Evolutionary conservation across 805 yeast genomes (phyloP), one percentile per base, ranked within the genome.

Genomic region (Hanseniaspora taiwanica): DNA sequence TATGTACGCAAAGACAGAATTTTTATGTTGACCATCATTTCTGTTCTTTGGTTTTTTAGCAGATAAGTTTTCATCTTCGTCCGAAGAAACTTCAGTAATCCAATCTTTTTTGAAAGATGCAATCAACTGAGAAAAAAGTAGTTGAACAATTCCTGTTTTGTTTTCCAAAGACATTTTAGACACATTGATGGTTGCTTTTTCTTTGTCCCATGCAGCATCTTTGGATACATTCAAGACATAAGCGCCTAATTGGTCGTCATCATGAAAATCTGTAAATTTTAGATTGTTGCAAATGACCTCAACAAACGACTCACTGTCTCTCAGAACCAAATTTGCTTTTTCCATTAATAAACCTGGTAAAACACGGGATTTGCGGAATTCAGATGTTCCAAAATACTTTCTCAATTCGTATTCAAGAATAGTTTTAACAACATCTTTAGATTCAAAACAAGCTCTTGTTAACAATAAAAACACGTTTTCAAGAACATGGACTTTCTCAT

Each of bases 391-490:
- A 29, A 29, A 29, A 18, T 29, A 29, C 33, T 29, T 29, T 16
- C 9, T 29, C 17, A 29, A 14, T 42, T 78, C 85, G 18, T 67
- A 61, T 1, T 59, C 49, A 50, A 83, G 71, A 29, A 71, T 59
- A 8, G 62, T 60, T 21, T 64, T 62, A 4, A 84, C 60, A 10
- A 72, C 59, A 0, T 65, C 68, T 0, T 62, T 54, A 2, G 74
- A 70, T 55, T 86, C 96, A 54, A 78, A 74, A 42, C 86, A 77
- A 35, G 81, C 65, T 53, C 95, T 70, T 1, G 78, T 55, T 25
- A 85, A 60, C 10, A 74, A 62, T 1, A 75, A 64, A 17, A 77
- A 62, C 1, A 73, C 55, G 5, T 68, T 60, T 44, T 74, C 76
- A 1, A 76, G 43, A 43, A 58, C 56, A 34, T 60, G 60, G 2